Conservation (phyloP, 2,329 filamentous ascomycete species). For the Fusarium chuoi region DNA sequence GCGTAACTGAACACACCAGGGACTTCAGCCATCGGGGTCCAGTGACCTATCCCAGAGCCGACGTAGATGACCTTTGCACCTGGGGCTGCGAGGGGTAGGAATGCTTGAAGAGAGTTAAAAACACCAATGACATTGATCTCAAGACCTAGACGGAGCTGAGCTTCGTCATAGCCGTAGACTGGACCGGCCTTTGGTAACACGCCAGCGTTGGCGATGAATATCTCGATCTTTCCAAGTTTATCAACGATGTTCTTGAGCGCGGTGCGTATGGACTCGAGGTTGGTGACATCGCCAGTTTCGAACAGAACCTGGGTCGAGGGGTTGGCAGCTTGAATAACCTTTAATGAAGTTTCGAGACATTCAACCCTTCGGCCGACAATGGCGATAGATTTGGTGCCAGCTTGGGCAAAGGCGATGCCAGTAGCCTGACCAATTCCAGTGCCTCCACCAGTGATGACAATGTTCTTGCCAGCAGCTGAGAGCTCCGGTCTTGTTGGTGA, state of each 20-base stretch:
- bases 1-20: slow-evolving; percentile 46
- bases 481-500: slow-evolving; percentile 46
- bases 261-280: neutral
- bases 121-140: slow-evolving; percentile 40
- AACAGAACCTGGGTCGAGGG: neutral
- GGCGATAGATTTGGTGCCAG: slow-evolving; percentile 50
- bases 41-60: slow-evolving; percentile 33
- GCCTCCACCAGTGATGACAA: slow-evolving; percentile 72
- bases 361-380: slow-evolving; percentile 52
- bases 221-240: slow-evolving; percentile 23
- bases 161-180: slow-evolving; percentile 1
- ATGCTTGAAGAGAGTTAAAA: slow-evolving; percentile 42
- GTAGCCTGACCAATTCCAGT: slow-evolving; percentile 72
- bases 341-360: slow-evolving; percentile 40
- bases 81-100: slow-evolving; percentile 24
- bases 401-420: slow-evolving; percentile 63
- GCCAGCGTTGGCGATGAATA: slow-evolving; percentile 26
- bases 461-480: slow-evolving; percentile 52
- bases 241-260: neutral
- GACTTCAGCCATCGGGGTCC: slow-evolving; percentile 19
- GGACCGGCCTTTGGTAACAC: neutral
- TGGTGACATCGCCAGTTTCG: neutral
- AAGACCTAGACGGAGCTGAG: slow-evolving; percentile 15
- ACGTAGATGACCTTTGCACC: slow-evolving; percentile 38
- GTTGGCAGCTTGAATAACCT: neutral